These are phyloP conservation scores for Boletus pseudo-olivaceus DNA, from an alignment of 768 basidiomycete genomes.

Conservation along the genomic window DNA sequence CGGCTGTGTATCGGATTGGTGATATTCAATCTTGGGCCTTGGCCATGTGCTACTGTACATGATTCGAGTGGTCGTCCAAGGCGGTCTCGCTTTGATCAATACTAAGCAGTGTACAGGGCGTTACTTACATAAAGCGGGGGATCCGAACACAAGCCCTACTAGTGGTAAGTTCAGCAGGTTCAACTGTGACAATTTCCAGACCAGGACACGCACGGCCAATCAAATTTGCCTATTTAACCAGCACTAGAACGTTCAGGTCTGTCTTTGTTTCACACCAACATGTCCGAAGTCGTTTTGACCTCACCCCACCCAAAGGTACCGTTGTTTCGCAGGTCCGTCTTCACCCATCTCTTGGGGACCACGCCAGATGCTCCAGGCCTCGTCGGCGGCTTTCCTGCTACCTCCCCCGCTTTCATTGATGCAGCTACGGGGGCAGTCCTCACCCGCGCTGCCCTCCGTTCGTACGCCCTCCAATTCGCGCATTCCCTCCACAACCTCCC, in stretches of 20 bases:
- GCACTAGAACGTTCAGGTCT: background rate
- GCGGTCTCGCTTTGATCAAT: too few relatives aligned
- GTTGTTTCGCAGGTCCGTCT: conserved; percentile 27
- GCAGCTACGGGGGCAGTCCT: conserved; percentile 54
- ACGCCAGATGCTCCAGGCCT: conserved; percentile 16
- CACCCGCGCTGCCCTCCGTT: conserved; percentile 51
- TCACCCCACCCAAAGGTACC: conserved; percentile 21
- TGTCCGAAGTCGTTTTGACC: conserved; percentile 17
- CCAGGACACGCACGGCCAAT: too few relatives aligned
- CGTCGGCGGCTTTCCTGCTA: conserved; percentile 43
- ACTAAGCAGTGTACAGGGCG: too few relatives aligned
- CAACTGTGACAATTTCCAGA: too few relatives aligned
- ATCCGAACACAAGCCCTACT: too few relatives aligned
- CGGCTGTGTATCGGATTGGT: too few relatives aligned
- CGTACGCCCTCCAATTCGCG: conserved; percentile 54
- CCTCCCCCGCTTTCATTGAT: conserved; percentile 61
- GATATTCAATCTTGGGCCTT: too few relatives aligned
- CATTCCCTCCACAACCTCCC: conserved; percentile 52
- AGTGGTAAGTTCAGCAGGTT: too few relatives aligned
- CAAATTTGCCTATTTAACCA: too few relatives aligned
- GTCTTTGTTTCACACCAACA: background rate
- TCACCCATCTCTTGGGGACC: conserved; percentile 28
- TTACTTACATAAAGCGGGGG: too few relatives aligned
- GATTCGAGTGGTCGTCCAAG: too few relatives aligned
- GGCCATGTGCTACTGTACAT: too few relatives aligned